Conservation (phyloP, 495 filamentous ascomycete genomes). For the Aspergillus asperescens region DNA sequence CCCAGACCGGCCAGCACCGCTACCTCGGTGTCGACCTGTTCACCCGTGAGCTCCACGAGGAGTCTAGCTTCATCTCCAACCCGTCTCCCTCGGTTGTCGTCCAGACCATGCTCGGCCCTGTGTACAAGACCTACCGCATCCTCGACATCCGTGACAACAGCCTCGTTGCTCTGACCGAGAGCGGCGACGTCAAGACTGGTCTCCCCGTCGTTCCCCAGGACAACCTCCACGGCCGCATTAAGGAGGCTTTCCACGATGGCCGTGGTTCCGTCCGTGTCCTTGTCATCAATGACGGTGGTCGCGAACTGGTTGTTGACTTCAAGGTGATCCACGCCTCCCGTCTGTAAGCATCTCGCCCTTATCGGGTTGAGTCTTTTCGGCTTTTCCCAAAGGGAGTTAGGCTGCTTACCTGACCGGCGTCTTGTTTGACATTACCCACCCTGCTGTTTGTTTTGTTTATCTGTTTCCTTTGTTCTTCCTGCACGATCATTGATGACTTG, state of each 20-base stretch:
- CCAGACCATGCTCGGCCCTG: conserved; percentile 98
- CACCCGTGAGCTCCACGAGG: conserved; percentile 98
- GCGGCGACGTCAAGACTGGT: conserved; percentile 95
- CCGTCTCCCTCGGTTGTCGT: conserved; percentile 92
- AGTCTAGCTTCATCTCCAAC: conserved; percentile 96
- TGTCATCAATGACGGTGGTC: conserved; percentile 90
- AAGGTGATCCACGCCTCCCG: conserved; percentile 86
- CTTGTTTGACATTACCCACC: conserved; percentile 12
- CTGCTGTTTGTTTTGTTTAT: conserved; percentile 1
- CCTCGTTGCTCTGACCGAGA: conserved; percentile 78
- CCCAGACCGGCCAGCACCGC: conserved; percentile 97
- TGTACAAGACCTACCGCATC: conserved; percentile 99
- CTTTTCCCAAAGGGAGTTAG: neutral
- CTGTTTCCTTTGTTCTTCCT: conserved; percentile 5
- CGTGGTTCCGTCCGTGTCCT: conserved; percentile 90
- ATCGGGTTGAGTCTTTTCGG: conserved; percentile 13
- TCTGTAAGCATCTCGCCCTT: conserved; percentile 45
- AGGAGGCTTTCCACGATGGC: conserved; percentile 82
- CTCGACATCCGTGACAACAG: conserved; percentile 87
- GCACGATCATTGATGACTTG: conserved; percentile 23
- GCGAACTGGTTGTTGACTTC: conserved; percentile 96
- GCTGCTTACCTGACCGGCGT: neutral
- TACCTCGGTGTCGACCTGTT: conserved; percentile 99
- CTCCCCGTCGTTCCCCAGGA: conserved; percentile 92
- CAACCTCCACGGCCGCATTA: conserved; percentile 73